Base-by-base conservation (phyloP, 768 basidiomycete genomes). In the Erythrobasidium yunnanense region DNA sequence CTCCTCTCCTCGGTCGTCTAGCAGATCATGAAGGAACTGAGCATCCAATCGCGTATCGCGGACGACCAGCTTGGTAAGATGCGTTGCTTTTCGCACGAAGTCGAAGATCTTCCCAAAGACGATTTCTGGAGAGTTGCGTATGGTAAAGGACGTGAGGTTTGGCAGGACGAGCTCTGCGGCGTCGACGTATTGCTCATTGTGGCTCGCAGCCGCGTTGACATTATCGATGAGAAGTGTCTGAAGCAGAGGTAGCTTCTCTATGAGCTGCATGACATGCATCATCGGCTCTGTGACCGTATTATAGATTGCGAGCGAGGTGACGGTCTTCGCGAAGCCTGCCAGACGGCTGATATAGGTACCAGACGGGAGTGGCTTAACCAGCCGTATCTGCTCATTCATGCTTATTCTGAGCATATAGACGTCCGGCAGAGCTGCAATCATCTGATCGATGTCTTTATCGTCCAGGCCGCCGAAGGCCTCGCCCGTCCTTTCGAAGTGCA, bases 381-480 rank as follows among this genome's bases (percentile, higher is more conserved):
- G 33, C 2, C 49, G 20, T 4, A 34, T 33, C 29, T 47, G 45
- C 27, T 63, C 33, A 25, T 34, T 34, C 30, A 63, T 5, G 11
- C 60, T 23, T 2, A 63, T 32, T 2, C 60, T 13, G 13, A 63
- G 32, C 20, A 33, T 13, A 29, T 25, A 30, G 47, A 63, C 46
- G 8, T 63, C 33, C 2, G 11, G 17, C 20, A 63, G 20, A 4
- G 25, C 27, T 20, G 11, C 7, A 15, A 13, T 23, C 46, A 63
- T 63, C 25, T 51, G 45, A 20, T 20, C 32, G 27, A 63, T 23
- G 13, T 51, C 45, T 13, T 33, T 20, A 2, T 15, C 47, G 23
- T 63, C 60, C 2, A 63, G 23, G 27, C 60, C 60, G 15, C 60
- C 45, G 7, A 23, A 22, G 18, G 29, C 60, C 33, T 63, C 60